Conservation (phyloP, 78 protist genomes). For the Salpingoeca rosetta region DNA sequence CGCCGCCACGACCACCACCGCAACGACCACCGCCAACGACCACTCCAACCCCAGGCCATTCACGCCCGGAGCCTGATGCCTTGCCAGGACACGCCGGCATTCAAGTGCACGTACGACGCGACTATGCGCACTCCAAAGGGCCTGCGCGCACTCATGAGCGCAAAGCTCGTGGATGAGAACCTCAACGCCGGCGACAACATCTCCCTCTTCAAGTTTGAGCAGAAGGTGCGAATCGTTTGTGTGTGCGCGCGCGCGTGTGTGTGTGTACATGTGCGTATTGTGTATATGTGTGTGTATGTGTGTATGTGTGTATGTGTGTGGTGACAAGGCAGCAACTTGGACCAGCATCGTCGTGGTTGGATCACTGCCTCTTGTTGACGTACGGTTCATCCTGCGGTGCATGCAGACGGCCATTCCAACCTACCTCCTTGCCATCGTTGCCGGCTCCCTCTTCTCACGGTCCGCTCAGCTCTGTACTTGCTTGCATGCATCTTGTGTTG, state of each 20-base stretch:
- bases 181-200: neutral
- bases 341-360: neutral
- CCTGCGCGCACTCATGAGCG: conserved; percentile 68
- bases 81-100: conserved; percentile 68
- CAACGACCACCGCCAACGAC: neutral
- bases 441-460: conserved; percentile 5
- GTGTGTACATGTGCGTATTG: too few relatives aligned
- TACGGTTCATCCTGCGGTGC: too few relatives aligned
- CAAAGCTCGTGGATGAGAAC: conserved; percentile 24
- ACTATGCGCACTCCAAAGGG: conserved; percentile 39
- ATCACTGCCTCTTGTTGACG: too few relatives aligned
- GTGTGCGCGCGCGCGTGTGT: too few relatives aligned
- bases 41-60: conserved; percentile 16
- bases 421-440: conserved; percentile 65
- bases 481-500: too few relatives aligned
- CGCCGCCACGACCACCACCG: too few relatives aligned
- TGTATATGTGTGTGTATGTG: too few relatives aligned
- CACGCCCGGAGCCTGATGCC: conserved; percentile 74
- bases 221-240: too few relatives aligned
- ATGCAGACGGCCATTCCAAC: conserved; percentile 57
- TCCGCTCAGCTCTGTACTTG: too few relatives aligned
- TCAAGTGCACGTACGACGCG: conserved; percentile 59
- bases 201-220: conserved; percentile 36
- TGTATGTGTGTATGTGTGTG: too few relatives aligned
- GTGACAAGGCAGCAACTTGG: too few relatives aligned